Evolutionary conservation across 2,329 filamentous ascomycete genomes (phyloP).

Genomic region (Scopulariopsis brevicaulis): DNA sequence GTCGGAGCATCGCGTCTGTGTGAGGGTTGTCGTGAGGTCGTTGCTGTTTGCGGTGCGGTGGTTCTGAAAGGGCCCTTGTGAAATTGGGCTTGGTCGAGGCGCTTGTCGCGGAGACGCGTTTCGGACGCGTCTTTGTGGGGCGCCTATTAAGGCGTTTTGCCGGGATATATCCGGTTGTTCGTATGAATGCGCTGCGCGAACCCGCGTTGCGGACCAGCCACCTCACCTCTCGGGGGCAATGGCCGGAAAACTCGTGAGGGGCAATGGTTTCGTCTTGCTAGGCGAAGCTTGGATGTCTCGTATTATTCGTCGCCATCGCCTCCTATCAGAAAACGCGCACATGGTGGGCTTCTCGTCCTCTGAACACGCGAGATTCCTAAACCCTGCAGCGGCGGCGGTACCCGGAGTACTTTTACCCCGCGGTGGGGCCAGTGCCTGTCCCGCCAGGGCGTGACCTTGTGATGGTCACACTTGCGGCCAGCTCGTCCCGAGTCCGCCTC

Average conservation of each 20-base stretch:
- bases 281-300: too few species aligned
- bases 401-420: neutral
- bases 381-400: neutral
- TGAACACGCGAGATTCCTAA: neutral
- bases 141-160: neutral
- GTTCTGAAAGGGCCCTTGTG: neutral
- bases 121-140: neutral
- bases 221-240: too few species aligned
- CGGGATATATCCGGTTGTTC: neutral
- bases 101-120: neutral
- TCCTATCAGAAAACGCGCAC: too few species aligned
- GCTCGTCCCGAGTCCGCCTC: neutral
- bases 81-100: neutral
- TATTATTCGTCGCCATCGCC: too few species aligned
- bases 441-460: neutral
- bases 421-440: neutral
- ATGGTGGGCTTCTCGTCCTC: too few species aligned
- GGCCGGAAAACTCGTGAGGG: too few species aligned
- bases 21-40: neutral
- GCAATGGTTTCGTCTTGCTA: too few species aligned
- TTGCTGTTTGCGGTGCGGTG: neutral
- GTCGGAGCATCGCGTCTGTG: conserved; percentile 30
- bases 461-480: neutral
- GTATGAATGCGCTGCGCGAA: too few species aligned
- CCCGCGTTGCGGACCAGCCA: neutral